These are phyloP conservation scores for Scutellaria baicalensis DNA, from an alignment of 257 asterid species.

Conservation along the genomic window DNA sequence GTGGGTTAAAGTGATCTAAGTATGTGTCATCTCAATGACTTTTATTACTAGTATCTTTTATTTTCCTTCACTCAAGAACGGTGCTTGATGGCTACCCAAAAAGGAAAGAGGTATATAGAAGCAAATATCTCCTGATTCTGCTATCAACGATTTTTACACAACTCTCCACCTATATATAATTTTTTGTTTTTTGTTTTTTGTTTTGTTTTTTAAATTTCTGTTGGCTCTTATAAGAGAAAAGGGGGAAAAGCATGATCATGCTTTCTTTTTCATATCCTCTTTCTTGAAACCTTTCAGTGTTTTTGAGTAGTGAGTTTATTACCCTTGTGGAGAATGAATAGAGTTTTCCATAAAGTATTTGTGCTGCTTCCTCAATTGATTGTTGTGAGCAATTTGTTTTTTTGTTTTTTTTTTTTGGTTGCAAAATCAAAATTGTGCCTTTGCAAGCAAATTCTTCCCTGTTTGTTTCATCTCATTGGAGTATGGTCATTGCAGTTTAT, in stretches of 20 bases:
- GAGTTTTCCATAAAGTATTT: not conserved
- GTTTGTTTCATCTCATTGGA: not conserved
- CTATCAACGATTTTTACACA: not conserved
- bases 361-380: not conserved
- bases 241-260: not conserved
- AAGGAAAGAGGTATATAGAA: not conserved
- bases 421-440: not conserved
- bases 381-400: not conserved
- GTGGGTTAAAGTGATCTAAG: not conserved
- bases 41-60: not conserved
- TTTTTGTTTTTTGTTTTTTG: not conserved
- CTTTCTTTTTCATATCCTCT: not conserved
- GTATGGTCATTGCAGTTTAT: not conserved
- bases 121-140: not conserved
- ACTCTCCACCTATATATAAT: not conserved
- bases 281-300: not conserved
- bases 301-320: not conserved
- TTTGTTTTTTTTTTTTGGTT: not conserved
- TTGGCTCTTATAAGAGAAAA: not conserved
- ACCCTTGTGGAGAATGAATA: not conserved
- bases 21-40: not conserved
- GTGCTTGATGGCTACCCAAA: not conserved
- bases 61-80: not conserved
- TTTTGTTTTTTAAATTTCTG: not conserved
- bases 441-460: not conserved